Conservation (phyloP, 495 filamentous ascomycete genomes). For the Tuber indicum region DNA sequence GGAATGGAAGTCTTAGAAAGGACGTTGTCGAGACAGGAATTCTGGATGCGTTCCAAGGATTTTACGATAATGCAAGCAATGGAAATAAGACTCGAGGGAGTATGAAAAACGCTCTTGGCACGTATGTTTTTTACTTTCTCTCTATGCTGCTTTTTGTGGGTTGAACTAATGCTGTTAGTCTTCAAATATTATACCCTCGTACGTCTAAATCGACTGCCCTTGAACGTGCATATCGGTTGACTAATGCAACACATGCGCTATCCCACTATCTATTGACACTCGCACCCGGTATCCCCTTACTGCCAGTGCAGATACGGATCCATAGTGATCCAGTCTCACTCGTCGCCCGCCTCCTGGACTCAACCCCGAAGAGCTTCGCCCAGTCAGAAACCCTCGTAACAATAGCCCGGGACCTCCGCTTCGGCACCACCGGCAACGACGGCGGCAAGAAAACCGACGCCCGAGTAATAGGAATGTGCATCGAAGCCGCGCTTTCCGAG, state of each 20-base stretch:
- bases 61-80: conserved; percentile 69
- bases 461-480: conserved; percentile 78
- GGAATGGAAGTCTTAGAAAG: conserved; percentile 38
- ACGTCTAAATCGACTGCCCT: conserved; percentile 35
- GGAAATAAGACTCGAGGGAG: conserved; percentile 63
- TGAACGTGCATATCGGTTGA: conserved; percentile 46
- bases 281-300: conserved; percentile 86
- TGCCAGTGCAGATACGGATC: conserved; percentile 81
- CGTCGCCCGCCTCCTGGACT: conserved; percentile 75
- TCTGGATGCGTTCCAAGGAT: conserved; percentile 52
- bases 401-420: conserved; percentile 62
- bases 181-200: conserved; percentile 38
- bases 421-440: conserved; percentile 39
- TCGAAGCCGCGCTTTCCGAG: conserved; percentile 75
- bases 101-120: conserved; percentile 61
- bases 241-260: conserved; percentile 78
- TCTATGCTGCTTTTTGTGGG: background rate
- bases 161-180: conserved; percentile 20
- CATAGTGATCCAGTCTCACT: conserved; percentile 78
- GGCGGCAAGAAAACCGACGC: conserved; percentile 47
- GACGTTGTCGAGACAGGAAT: conserved; percentile 54
- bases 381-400: conserved; percentile 75
- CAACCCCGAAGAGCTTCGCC: conserved; percentile 79
- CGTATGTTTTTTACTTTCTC: conserved; percentile 46
- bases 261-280: conserved; percentile 83